phyloP scores from a whole-genome alignment of 306 rosid species.

The Corylus heterophylla region DNA sequence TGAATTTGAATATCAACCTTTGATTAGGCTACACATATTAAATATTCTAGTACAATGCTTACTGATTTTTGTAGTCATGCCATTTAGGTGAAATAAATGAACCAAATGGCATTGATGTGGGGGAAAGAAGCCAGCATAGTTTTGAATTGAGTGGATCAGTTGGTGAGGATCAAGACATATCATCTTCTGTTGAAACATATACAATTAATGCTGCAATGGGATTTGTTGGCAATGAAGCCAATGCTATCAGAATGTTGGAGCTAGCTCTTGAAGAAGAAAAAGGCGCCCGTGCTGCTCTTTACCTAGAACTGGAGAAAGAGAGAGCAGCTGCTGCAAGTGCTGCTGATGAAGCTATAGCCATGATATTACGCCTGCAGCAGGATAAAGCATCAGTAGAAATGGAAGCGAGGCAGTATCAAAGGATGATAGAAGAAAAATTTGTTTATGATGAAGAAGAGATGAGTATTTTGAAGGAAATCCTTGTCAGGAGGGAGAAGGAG shows the following conservation, averaged over 20 bases:
- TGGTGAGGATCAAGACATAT: slow-evolving; percentile 39
- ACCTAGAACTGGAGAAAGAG: slow-evolving; percentile 92
- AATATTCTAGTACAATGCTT: slow-evolving; percentile 27
- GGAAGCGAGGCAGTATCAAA: slow-evolving; percentile 69
- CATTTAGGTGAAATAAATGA: slow-evolving; percentile 43
- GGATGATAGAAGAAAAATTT: slow-evolving; percentile 77
- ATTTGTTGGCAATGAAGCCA: slow-evolving; percentile 40
- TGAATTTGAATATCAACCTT: slow-evolving; percentile 6
- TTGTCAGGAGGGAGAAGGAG: slow-evolving; percentile 78
- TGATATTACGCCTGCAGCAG: slow-evolving; percentile 82
- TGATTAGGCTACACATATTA: slow-evolving; percentile 8
- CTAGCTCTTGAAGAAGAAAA: slow-evolving; percentile 64
- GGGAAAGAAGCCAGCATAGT: slow-evolving; percentile 39
- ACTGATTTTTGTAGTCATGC: slow-evolving; percentile 11
- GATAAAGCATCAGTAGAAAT: slow-evolving; percentile 73
- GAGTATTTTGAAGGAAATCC: slow-evolving; percentile 74
- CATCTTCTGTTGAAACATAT: slow-evolving; percentile 33
- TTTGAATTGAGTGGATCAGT: slow-evolving; percentile 48
- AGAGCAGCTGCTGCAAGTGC: slow-evolving; percentile 91
- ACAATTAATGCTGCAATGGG: slow-evolving; percentile 13
- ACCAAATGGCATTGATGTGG: slow-evolving; percentile 34
- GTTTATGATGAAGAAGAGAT: slow-evolving; percentile 91
- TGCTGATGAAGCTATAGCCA: slow-evolving; percentile 96
- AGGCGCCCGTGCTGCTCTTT: slow-evolving; percentile 61
- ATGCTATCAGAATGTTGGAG: slow-evolving; percentile 51